Conservation (phyloP, 225 moss, liverwort and hornwort species). For the Thuidium tamariscinum region DNA sequence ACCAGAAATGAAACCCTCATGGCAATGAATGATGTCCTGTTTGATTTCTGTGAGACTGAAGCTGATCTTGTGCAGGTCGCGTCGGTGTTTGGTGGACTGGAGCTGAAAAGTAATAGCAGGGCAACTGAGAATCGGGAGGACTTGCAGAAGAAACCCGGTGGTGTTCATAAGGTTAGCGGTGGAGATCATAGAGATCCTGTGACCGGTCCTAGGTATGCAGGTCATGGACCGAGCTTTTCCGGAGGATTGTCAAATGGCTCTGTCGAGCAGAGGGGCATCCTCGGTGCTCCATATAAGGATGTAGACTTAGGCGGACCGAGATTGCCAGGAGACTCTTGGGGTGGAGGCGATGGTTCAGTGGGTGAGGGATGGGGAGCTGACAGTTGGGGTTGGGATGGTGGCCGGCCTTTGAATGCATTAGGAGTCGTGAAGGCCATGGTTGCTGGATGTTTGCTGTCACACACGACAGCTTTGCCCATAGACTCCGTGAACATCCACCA, state of each 20-base stretch:
- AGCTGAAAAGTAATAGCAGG: constrained; percentile 26
- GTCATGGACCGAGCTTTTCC: constrained; percentile 29
- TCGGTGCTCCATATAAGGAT: constrained; percentile 47
- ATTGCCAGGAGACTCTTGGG: constrained; percentile 29
- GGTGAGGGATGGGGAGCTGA: constrained; percentile 52
- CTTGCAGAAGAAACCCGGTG: constrained; percentile 27
- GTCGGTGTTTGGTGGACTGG: constrained; percentile 63
- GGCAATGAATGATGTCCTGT: background rate
- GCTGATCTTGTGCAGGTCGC: constrained; percentile 41
- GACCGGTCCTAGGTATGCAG: constrained; percentile 9
- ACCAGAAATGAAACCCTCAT: background rate
- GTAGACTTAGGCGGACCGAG: constrained; percentile 31
- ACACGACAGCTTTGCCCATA: constrained; percentile 46
- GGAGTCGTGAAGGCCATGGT: constrained; percentile 85
- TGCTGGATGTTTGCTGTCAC: constrained; percentile 62
- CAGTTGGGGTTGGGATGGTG: constrained; percentile 63
- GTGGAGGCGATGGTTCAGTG: constrained; percentile 45
- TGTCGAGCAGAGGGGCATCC: constrained; percentile 50
- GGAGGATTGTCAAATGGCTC: constrained; percentile 40
- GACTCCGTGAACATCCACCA: constrained; percentile 63
- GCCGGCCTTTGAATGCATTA: constrained; percentile 59
- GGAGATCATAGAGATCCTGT: constrained; percentile 25
- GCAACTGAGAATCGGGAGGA: constrained; percentile 25
- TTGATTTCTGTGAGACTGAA: background rate
- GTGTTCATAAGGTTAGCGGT: constrained; percentile 12